Evolutionary conservation across 2,329 filamentous ascomycete genomes (phyloP).

Genomic region (Pseudocercospora macadamiae): DNA sequence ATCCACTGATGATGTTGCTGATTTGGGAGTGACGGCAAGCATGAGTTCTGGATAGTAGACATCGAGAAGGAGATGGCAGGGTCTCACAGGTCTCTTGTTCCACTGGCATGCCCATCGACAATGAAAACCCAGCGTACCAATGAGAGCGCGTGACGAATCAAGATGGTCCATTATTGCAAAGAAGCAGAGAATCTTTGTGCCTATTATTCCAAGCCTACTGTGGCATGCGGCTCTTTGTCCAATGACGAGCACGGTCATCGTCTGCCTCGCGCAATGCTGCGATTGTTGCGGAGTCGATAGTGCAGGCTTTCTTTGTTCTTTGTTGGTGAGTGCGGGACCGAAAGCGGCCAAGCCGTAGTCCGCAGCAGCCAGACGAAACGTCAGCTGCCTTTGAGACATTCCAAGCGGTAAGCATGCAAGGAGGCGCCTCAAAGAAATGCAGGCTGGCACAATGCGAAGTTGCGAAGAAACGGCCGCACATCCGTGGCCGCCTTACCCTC

Average conservation of each 20-base stretch:
- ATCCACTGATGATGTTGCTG: conserved; percentile 21
- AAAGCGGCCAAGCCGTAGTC: conserved; percentile 36
- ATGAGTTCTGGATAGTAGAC: conserved; percentile 34
- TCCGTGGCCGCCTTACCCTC: conserved; percentile 19
- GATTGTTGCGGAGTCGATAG: conserved; percentile 37
- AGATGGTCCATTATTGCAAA: conserved; percentile 33
- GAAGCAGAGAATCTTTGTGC: conserved; percentile 35
- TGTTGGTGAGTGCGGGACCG: conserved; percentile 37
- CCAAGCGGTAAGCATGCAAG: conserved; percentile 36
- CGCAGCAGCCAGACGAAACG: conserved; percentile 30
- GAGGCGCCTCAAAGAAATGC: conserved; percentile 35
- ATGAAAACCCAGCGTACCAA: conserved; percentile 37
- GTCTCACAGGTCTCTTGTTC: conserved; percentile 37
- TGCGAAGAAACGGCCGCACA: conserved; percentile 29
- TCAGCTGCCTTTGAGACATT: conserved; percentile 39
- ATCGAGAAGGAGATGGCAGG: conserved; percentile 36
- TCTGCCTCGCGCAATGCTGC: conserved; percentile 31
- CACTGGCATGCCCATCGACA: conserved; percentile 37
- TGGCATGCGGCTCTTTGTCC: conserved; percentile 40
- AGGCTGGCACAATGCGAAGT: conserved; percentile 30
- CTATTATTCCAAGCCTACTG: conserved; percentile 37
- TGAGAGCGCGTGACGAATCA: conserved; percentile 34
- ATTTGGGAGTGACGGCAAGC: conserved; percentile 22
- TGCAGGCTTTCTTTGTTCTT: conserved; percentile 40
- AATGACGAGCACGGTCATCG: conserved; percentile 35